phyloP scores from a whole-genome alignment of 345 rosid species.

The Dimocarpus longan region DNA sequence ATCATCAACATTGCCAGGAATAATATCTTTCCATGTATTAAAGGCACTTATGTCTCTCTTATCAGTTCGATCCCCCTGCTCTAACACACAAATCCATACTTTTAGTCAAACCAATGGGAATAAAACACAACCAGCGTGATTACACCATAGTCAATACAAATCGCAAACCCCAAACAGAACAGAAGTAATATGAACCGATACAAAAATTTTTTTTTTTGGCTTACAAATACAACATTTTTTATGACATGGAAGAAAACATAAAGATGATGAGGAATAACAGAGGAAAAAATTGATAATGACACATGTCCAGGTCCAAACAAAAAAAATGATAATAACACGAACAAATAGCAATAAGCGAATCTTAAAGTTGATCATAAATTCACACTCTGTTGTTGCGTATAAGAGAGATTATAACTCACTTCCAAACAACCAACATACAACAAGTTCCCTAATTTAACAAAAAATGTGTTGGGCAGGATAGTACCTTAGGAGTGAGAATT shows the following conservation, averaged over 20 bases:
- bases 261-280: neutral
- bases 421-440: too few species aligned
- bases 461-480: constrained; percentile 2
- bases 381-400: too few species aligned
- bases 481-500: constrained; percentile 84
- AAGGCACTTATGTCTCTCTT: constrained; percentile 87
- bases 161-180: constrained; percentile 45
- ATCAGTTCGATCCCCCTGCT: constrained; percentile 96
- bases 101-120: neutral
- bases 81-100: constrained; percentile 23
- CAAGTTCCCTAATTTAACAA: too few species aligned
- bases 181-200: constrained; percentile 36
- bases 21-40: constrained; percentile 41
- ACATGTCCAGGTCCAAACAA: constrained; percentile 35
- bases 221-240: constrained; percentile 38
- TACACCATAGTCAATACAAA: neutral
- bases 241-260: neutral
- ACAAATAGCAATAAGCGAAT: neutral
- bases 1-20: constrained; percentile 90
- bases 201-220: too few species aligned
- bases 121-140: neutral
- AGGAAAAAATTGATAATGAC: neutral
- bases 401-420: too few species aligned
- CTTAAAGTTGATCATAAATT: neutral
- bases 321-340: too few species aligned